Evolutionary conservation across 176 grass and related monocot genomes (phyloP), one percentile per base, ranked within the genome.

Genomic region (Phyllostachys edulis): DNA sequence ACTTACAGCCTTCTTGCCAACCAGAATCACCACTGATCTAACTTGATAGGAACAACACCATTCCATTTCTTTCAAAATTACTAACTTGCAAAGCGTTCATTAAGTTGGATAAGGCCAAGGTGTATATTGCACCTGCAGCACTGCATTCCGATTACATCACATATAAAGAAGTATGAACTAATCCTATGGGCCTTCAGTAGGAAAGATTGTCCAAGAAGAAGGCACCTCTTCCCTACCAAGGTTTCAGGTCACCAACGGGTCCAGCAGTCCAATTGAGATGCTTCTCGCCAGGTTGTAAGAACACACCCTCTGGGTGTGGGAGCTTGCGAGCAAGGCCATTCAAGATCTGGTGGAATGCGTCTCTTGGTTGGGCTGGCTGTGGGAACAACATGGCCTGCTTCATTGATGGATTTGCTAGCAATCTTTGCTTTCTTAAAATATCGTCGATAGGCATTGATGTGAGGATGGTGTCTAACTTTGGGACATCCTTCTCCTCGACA

Each of bases 301-400:
- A 95, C n/a, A 73, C 68, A n/a, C 90, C 87, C 47, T 89, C 84
- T 0, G 71, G 85, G 56, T 98, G 95, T 9, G 95, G 95, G 16
- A 95, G 89, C 85, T 98, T 98, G 41, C 95, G 93, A 78, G 92
- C 95, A 66, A 98, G 88, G 7, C 89, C 95, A 27, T 98, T 98
- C 85, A 98, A 60, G 76, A 98, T 98, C 70, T 98, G 95, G 82
- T 98, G 95, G 89, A 98, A 98, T 0, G 92, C 95, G 11, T 98
- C 95, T 36, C 95, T 85, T 47, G 92, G 81, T 69, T 95, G 89
- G 24, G 87, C 90, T 77, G 95, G 95, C 76, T 95, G 92, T 0
- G 92, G 95, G 75, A 98, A 95, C 44, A 95, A 41, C 92, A 98
- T 93, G 39, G 95, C 95, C 83, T 93, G 88, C 85, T 98, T 98